phyloP scores from a whole-genome alignment of 1,284 basidiomycete genomes.

The Thecaphora frezii region DNA sequence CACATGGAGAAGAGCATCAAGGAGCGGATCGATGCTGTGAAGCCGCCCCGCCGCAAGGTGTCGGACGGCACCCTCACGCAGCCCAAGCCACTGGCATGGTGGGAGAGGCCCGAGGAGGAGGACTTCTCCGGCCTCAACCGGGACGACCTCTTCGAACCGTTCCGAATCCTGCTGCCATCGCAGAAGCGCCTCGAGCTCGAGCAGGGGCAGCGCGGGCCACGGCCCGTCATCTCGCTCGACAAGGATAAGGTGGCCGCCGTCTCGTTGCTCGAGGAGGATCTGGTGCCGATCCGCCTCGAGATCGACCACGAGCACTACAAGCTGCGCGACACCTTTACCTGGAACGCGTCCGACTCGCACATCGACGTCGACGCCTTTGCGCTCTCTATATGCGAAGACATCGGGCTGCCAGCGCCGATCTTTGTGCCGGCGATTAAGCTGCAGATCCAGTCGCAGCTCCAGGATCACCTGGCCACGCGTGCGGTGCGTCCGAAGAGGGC shows the following conservation, averaged over 20 bases:
- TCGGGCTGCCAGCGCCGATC: conserved; percentile 69
- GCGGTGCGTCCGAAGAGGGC: conserved; percentile 36
- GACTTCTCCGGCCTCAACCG: conserved; percentile 18
- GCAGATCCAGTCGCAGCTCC: conserved; percentile 82
- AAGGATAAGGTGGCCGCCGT: conserved; percentile 64
- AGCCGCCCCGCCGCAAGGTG: conserved; percentile 25
- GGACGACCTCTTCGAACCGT: conserved; percentile 28
- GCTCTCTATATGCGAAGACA: conserved; percentile 86
- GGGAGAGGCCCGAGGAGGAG: conserved; percentile 45
- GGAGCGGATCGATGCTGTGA: conserved; percentile 30
- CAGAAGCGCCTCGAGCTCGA: conserved; percentile 65
- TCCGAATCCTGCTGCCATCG: conserved; percentile 44
- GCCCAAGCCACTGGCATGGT: conserved; percentile 47
- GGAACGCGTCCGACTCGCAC: conserved; percentile 87
- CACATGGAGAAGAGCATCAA: conserved; percentile 39
- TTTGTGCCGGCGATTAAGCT: conserved; percentile 78
- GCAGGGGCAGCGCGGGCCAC: conserved; percentile 56
- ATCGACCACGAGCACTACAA: conserved; percentile 86
- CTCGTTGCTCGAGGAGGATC: conserved; percentile 70
- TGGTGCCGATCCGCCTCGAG: conserved; percentile 91
- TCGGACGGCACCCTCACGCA: conserved; percentile 26
- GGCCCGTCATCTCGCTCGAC: conserved; percentile 35
- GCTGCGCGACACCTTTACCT: conserved; percentile 93
- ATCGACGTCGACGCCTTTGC: conserved; percentile 89
- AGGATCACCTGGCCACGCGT: conserved; percentile 65